A percentile compares a stretch with the other conserved stretches of the same genome.
Evolutionary conservation across 257 asterid genomes (phyloP).

Genomic region (Eustoma russellianum): DNA sequence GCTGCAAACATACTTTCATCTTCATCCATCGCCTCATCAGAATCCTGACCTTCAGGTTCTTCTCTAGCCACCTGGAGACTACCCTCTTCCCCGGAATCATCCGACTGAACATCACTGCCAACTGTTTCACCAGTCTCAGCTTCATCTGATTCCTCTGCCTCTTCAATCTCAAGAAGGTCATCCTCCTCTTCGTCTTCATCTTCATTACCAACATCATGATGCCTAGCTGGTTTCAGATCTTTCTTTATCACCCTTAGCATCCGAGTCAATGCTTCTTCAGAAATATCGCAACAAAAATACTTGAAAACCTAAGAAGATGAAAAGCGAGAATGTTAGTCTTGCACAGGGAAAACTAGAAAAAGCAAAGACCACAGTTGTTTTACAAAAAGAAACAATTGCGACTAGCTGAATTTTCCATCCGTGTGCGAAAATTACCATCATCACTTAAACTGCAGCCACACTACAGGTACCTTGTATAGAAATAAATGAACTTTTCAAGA

Average conservation of each 20-base stretch:
- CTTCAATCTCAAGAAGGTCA: conserved; percentile 77
- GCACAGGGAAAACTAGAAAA: not conserved
- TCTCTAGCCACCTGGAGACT: conserved; percentile 30
- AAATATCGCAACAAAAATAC: conserved; percentile 48
- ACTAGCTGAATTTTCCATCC: not conserved
- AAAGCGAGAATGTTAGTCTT: not conserved
- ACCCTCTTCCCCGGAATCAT: conserved; percentile 65
- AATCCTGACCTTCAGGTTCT: conserved; percentile 65
- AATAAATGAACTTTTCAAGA: not conserved
- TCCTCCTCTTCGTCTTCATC: conserved; percentile 66
- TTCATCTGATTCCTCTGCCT: conserved; percentile 77
- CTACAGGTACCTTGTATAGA: not conserved
- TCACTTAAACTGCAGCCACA: not conserved
- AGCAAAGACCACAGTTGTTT: not conserved
- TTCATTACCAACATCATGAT: conserved; percentile 47
- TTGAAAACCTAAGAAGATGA: conserved; percentile 57
- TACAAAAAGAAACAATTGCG: not conserved
- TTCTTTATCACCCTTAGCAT: conserved; percentile 85
- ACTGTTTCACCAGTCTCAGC: conserved; percentile 76
- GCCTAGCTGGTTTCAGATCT: conserved; percentile 88
- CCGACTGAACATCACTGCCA: conserved; percentile 65
- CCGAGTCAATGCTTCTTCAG: conserved; percentile 74
- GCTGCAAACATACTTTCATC: conserved; percentile 79
- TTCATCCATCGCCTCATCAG: conserved; percentile 92
- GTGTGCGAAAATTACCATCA: no score